Base-by-base conservation (phyloP, 345 rosid genomes). In the Salix brachista region DNA sequence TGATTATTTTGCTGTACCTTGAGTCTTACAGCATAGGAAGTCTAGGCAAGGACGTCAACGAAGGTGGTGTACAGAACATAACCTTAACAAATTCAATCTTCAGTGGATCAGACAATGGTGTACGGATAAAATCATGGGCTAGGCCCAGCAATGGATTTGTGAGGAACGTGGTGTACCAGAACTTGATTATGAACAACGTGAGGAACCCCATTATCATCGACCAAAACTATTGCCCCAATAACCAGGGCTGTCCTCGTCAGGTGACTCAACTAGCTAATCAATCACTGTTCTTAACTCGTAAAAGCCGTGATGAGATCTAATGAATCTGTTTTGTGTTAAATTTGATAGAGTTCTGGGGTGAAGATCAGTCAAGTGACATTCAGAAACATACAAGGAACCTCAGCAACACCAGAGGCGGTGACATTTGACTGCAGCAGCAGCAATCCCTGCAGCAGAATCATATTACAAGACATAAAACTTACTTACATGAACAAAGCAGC, bases 81-180 rank as follows among this genome's bases (percentile, higher is more conserved):
- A 82, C 84, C 2, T 74, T 88, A 19, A 75, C 81, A 19, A 56
- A 62, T 39, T 83, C 73, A 19, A 62, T 71, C 2, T 81, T 88
- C 73, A 79, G 64, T 1, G 87, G 86, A 36, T 77, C 89, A 1
- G 75, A 80, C 19, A 88, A 86, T 13, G 91, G 91, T 37, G 84
- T 88, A 13, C 66, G 91, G n/a, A 86, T 88, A 62, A 88, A 88
- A 67, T 81, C 88, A 44, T 88, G 89, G 88, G 88, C 82, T 0
- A 83, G 86, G 67, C 69, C 82, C 25, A 78, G 80, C 75, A 80
- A 58, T 0, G 73, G 84, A 17, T 84, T 73, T 70, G 88, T 77
- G 36, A 81, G 69, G 65, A 69, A 82, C 50, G 74, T 86, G 16
- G 10, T 79, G 26, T 86, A 79, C 80, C 77, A 71, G 6, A 79